Evolutionary conservation across 1,284 basidiomycete genomes (phyloP), one percentile per base, ranked within the genome.

Genomic region (Marasmius sp.): DNA sequence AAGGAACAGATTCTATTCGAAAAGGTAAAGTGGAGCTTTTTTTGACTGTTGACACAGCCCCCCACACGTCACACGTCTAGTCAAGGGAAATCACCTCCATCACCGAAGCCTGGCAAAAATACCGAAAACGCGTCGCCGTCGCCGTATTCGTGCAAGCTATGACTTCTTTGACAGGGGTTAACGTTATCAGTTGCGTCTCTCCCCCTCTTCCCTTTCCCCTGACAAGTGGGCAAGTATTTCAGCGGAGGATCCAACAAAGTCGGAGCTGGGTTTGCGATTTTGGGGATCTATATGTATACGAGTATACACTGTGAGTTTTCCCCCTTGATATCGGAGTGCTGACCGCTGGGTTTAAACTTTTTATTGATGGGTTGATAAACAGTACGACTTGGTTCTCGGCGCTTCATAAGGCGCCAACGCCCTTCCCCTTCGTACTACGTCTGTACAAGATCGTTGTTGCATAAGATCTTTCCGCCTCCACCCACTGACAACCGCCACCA

Each of bases 231-330:
- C 12, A 61, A 52, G 12, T 57, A 47, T 33, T 67, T 64, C 57
- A 61, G 59, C 1, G 20, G 55, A 20, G 64, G 62, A 5, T 41
- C 63, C 27, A 67, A 66, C 55, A 58, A 60, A 34, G 36, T 67
- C 33, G 66, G 65, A 6, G 64, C 64, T 36, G 66, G 59, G 4
- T 67, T 66, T 36, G 64, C 65, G 6, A 63, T 67, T 27, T 50
- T 67, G 20, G 66, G 66, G n/a, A 54, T 67, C 1, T 67, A 67
- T 49, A 64, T 65, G 57, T 67, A 60, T 52, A 67, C 64, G n/a
- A 60, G 64, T 2, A 64, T 65, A 34, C 65, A 62, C 50, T 67
- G 66, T 63, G 27, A 49, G 64, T 54, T 14, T 14, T 56, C 20
- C 8, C 49, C n/a, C 27, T n/a, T n/a, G n/a, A n/a, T n/a, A n/a